Percentiles rank a stretch among this genome's conserved stretches.
Evolutionary conservation across 345 rosid species (phyloP).

Genomic region (Euphorbia tirucalli): DNA sequence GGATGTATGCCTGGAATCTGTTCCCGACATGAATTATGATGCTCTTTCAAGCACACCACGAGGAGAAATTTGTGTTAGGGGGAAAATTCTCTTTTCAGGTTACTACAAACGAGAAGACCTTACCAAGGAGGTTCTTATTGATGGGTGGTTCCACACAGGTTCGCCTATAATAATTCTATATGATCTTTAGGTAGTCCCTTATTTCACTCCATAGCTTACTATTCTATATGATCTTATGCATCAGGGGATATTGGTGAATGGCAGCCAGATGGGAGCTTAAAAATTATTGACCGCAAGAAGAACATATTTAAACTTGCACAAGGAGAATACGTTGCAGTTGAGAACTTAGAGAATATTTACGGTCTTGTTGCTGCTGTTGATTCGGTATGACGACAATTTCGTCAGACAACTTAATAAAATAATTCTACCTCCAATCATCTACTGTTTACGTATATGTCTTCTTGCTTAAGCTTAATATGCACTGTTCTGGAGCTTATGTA

Average conservation of each 20-base stretch:
- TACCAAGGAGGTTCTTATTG: conserved; percentile 72
- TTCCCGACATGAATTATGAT: conserved; percentile 94
- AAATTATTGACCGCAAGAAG: conserved; percentile 86
- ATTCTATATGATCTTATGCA: conserved; percentile 4
- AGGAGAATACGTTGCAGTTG: conserved; percentile 98
- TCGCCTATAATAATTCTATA: neutral
- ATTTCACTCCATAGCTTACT: conserved; percentile 1
- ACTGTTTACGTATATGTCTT: no score
- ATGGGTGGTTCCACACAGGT: conserved; percentile 99
- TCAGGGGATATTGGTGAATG: conserved; percentile 96
- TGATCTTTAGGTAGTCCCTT: conserved; percentile 1
- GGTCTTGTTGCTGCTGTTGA: conserved; percentile 60
- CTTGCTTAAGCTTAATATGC: no score
- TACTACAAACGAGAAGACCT: conserved; percentile 92
- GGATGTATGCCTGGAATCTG: conserved; percentile 82
- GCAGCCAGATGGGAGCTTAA: conserved; percentile 97
- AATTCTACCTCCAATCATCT: no score
- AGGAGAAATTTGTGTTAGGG: conserved; percentile 86
- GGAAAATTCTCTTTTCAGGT: conserved; percentile 75
- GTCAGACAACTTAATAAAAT: no score
- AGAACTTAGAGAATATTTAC: conserved; percentile 87
- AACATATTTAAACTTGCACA: conserved; percentile 96
- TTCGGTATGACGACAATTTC: conserved; percentile 62
- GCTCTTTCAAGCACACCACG: conserved; percentile 79
- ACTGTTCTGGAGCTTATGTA: no score